These are phyloP conservation scores for Boeremia lycopersici DNA, from an alignment of 2,329 filamentous ascomycete species.

Conservation along the genomic window DNA sequence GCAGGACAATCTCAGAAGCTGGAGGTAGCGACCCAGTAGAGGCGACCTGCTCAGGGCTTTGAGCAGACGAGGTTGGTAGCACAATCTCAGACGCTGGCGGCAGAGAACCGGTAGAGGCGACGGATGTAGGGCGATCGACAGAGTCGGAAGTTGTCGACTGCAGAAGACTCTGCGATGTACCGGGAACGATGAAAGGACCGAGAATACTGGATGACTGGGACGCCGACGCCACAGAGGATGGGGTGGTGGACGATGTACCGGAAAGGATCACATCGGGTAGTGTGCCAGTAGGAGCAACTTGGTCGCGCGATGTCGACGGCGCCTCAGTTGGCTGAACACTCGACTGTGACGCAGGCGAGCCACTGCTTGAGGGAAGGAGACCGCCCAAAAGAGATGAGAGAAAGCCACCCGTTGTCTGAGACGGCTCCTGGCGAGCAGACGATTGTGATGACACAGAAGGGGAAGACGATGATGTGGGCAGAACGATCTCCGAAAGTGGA, in stretches of 20 bases:
- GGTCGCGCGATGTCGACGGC: conserved; percentile 11
- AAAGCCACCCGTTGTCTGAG: conserved; percentile 12
- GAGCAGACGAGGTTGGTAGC: conserved; percentile 14
- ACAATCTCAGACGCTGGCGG: conserved; percentile 16
- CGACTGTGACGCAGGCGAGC: conserved; percentile 7
- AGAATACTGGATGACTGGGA: conserved; percentile 25
- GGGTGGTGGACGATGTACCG: conserved; percentile 17
- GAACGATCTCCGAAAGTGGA: not conserved
- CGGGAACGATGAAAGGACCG: conserved; percentile 33
- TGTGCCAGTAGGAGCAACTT: conserved; percentile 19
- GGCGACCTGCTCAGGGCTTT: conserved; percentile 5
- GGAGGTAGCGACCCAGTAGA: conserved; percentile 16
- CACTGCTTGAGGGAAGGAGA: conserved; percentile 17
- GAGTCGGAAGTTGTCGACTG: conserved; percentile 14
- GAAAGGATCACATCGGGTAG: conserved; percentile 23
- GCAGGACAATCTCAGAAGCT: conserved; percentile 7
- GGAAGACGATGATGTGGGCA: conserved; percentile 6
- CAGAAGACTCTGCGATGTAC: conserved; percentile 17
- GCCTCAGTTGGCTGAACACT: conserved; percentile 6
- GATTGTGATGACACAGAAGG: conserved; percentile 24
- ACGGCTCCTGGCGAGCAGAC: not conserved
- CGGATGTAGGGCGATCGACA: not conserved
- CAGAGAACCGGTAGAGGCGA: conserved; percentile 22
- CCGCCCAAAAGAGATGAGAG: conserved; percentile 7
- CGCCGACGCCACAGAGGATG: conserved; percentile 10